Base-by-base conservation (phyloP, 108 stramenopile species). In the Cyclotella choctawhatcheeana region DNA sequence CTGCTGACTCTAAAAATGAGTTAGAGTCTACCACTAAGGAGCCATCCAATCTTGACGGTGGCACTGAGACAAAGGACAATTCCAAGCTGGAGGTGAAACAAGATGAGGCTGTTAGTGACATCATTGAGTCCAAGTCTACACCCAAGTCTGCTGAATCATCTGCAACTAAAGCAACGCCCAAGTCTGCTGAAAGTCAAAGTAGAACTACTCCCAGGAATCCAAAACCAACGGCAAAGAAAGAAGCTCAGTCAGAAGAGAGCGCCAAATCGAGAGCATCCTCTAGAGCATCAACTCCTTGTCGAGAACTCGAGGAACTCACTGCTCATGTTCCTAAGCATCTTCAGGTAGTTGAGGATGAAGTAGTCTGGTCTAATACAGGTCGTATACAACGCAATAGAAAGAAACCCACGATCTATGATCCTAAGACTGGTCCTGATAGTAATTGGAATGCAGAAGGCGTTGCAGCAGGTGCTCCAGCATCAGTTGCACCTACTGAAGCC, bases 391-490 rank as follows among this genome's bases (percentile, higher is more conserved):
- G 77, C 3, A 44, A 33, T 47, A 71, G 77, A 13, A 73, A 78
- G 44, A 73, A 67, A 67, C 77, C 77, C 18, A 59, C 71, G 18
- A 60, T 74, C 21, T 79, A 44, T 44, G 63, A 62, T 76, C 69
- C 69, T 24, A 45, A 54, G 33, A 34, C 45, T 29, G 71, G 72
- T 40, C 58, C 64, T 35, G 64, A 44, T 53, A 37, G 47, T 20
- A 59, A 44, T 2, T 67, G 64, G 65, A 60, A 65, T 31, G 18
- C 65, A 14, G 77, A 79, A 60, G 30, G 33, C 20, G 13, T 35
- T 25, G 29, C 34, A 16, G 60, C 16, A 31, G 44, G 35, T n/a
- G 40, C 71, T 61, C 69, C 58, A 3, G 53, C 53, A n/a, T 4
- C 26, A 13, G 29, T 5, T 55, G 21, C 43, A 18, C 31, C 32